A percentile compares a stretch with the other conserved stretches of the same genome.
Conservation (phyloP, 2,329 filamentous ascomycete species). For the Orbilia ellipsospora region DNA sequence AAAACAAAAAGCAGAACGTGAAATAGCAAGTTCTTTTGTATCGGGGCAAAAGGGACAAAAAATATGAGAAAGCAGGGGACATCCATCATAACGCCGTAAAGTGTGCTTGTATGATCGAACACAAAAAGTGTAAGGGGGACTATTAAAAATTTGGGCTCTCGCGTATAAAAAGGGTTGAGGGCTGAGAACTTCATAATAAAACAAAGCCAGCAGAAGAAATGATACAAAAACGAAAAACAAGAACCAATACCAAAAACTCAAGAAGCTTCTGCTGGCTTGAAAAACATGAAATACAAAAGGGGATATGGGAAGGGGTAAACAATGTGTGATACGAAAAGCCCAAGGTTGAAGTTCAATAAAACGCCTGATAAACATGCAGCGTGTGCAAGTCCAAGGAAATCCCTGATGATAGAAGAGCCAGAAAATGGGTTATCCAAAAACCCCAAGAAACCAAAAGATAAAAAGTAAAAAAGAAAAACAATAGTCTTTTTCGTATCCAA, state of each 20-base stretch:
- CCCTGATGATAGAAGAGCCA: not conserved
- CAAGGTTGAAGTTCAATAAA: slow-evolving; percentile 1
- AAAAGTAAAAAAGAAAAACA: no score
- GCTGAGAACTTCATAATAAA: slow-evolving; percentile 1
- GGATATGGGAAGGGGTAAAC: not conserved
- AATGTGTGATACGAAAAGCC: not conserved
- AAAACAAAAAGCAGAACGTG: slow-evolving; percentile 2
- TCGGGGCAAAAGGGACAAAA: slow-evolving; percentile 19
- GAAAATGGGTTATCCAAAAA: not conserved
- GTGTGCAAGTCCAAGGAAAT: not conserved
- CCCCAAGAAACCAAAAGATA: not conserved
- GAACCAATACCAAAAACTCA: not conserved
- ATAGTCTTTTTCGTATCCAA: not conserved
- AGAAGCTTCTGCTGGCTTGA: not conserved
- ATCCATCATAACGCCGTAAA: slow-evolving; percentile 53
- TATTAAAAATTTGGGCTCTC: slow-evolving; percentile 43
- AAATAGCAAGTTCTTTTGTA: slow-evolving; percentile 34
- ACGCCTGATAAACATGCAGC: slow-evolving; percentile 44
- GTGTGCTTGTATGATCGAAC: slow-evolving; percentile 9
- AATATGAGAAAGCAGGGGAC: slow-evolving; percentile 10
- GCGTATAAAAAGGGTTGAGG: slow-evolving; percentile 1
- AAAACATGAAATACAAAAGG: not conserved
- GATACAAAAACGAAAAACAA: not conserved
- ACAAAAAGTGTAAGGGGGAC: slow-evolving; percentile 4
- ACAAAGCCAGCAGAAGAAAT: not conserved